These are phyloP conservation scores for Arabidopsis thaliana DNA, from an alignment of 345 rosid species.

Conservation along the genomic window TAIR10.1 NC_003070.9:20761001-20761500, in stretches of 20 bases:
- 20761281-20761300: no score
- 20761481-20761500: constrained; percentile 41
- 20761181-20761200: not conserved
- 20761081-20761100: constrained; percentile 43
- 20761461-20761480: constrained; percentile 38
- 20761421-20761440: not conserved
- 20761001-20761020: constrained; percentile 13
- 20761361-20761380: constrained; percentile 8
- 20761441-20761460: constrained; percentile 48
- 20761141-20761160: constrained; percentile 5
- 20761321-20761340: constrained; percentile 28
- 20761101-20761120: constrained; percentile 45
- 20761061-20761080: constrained; percentile 28
- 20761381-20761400: not conserved
- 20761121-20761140: constrained; percentile 23
- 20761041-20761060: constrained; percentile 41
- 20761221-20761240: not conserved
- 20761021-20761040: constrained; percentile 25
- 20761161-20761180: not conserved
- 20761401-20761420: not conserved
- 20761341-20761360: not conserved
- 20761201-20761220: not conserved
- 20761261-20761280: not conserved
- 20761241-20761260: not conserved
- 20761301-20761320: constrained; percentile 27